phyloP scores from a whole-genome alignment of 164 flowering plant species.

The Chimonanthus salicifolius region DNA sequence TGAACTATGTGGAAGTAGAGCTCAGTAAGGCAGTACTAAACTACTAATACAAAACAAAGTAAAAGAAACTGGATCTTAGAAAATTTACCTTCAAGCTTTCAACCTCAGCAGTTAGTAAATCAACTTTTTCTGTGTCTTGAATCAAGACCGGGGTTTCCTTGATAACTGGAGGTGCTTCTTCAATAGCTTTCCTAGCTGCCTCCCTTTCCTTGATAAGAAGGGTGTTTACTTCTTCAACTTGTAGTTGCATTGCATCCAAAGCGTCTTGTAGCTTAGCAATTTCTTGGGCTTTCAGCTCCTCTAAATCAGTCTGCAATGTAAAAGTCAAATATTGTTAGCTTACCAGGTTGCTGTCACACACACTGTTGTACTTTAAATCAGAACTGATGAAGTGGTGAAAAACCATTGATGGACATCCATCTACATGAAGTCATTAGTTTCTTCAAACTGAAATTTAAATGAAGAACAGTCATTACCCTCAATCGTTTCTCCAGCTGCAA shows the following conservation, averaged over 20 bases:
- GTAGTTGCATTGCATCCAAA: slow-evolving; percentile 36
- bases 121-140: slow-evolving; percentile 55
- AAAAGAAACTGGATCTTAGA: background rate
- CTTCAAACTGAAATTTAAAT: background rate
- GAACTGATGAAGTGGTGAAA: no score
- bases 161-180: slow-evolving; percentile 44
- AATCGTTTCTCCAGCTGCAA: slow-evolving; percentile 80
- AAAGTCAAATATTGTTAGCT: no score
- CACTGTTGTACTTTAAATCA: no score
- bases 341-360: no score
- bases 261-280: slow-evolving; percentile 39
- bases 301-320: slow-evolving; percentile 48
- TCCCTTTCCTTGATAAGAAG: slow-evolving; percentile 48
- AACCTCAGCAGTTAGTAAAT: slow-evolving; percentile 50
- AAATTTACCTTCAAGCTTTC: slow-evolving; percentile 63
- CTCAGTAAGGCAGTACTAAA: no score
- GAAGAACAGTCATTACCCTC: slow-evolving; percentile 43
- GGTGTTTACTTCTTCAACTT: slow-evolving; percentile 50
- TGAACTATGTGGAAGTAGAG: no score
- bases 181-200: slow-evolving; percentile 44
- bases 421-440: background rate
- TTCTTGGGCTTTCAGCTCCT: slow-evolving; percentile 63
- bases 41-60: no score
- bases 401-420: background rate
- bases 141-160: slow-evolving; percentile 42